Percentiles rank a stretch among this genome's conserved stretches.
Evolutionary conservation across 768 basidiomycete species (phyloP).

Genomic region (Mycena alexandri): DNA sequence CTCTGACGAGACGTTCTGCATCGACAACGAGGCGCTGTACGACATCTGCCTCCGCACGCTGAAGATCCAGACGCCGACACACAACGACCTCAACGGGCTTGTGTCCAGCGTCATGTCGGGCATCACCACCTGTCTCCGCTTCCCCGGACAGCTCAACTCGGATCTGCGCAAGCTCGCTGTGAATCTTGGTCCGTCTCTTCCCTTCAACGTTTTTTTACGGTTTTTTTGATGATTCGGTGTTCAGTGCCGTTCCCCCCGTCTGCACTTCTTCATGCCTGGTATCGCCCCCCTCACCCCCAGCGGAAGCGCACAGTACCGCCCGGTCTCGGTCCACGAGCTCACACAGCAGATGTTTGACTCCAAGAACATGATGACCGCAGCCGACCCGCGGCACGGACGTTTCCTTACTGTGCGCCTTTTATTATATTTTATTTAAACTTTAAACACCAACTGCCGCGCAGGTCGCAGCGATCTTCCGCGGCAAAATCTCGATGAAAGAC

Average conservation of each 20-base stretch:
- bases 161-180: slow-evolving; percentile 98
- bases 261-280: slow-evolving; percentile 99
- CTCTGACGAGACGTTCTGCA: slow-evolving; percentile 99
- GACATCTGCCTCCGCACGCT: slow-evolving; percentile 99
- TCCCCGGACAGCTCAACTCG: slow-evolving; percentile 99
- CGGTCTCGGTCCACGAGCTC: slow-evolving; percentile 96
- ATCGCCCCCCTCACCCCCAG: slow-evolving; percentile 95
- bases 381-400: slow-evolving; percentile 95
- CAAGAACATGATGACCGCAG: slow-evolving; percentile 99
- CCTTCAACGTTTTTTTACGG: background rate
- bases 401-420: slow-evolving; percentile 87
- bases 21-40: slow-evolving; percentile 99
- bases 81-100: slow-evolving; percentile 97
- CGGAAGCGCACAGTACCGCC: slow-evolving; percentile 95
- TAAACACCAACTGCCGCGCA: background rate
- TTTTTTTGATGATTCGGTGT: slow-evolving; percentile 5
- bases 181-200: slow-evolving; percentile 86
- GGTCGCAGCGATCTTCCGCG: slow-evolving; percentile 94
- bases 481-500: slow-evolving; percentile 99
- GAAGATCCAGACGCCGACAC: slow-evolving; percentile 94
- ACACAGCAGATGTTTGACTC: slow-evolving; percentile 99
- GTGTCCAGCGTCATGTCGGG: slow-evolving; percentile 99
- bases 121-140: slow-evolving; percentile 97
- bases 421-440: background rate
- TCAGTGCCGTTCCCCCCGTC: slow-evolving; percentile 97